Evolutionary conservation across 805 yeast genomes (phyloP).

Genomic region (Wickerhamomyces alni): DNA sequence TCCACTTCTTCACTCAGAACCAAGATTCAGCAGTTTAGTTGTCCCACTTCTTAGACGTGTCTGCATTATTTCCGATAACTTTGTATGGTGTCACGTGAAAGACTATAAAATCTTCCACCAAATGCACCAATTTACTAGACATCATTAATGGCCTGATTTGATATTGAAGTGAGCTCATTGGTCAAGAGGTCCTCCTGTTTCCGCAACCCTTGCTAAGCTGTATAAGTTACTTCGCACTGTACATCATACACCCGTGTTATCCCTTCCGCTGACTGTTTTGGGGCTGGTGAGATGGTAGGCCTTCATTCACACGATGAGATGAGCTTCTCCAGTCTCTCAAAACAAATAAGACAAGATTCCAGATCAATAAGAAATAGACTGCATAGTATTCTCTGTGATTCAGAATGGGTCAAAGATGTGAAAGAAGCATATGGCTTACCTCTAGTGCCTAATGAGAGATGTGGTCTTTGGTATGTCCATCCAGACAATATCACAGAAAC

Average conservation of each 20-base stretch:
- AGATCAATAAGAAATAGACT: conserved; percentile 53
- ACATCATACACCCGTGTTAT: too few relatives aligned
- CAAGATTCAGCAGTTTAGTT: too few relatives aligned
- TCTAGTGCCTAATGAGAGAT: conserved; percentile 69
- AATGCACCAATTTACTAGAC: too few relatives aligned
- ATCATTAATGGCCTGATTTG: not conserved
- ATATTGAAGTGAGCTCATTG: too few relatives aligned
- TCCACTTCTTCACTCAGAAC: too few relatives aligned
- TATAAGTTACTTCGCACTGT: too few relatives aligned
- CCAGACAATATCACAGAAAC: conserved; percentile 37
- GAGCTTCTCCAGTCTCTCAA: conserved; percentile 20
- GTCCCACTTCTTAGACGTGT: not conserved
- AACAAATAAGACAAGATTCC: conserved; percentile 43
- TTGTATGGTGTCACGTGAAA: conserved; percentile 1
- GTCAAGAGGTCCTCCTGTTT: too few relatives aligned
- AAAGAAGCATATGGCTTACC: conserved; percentile 32
- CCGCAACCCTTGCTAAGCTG: not conserved
- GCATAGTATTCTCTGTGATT: conserved; percentile 66
- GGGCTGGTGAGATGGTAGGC: too few relatives aligned
- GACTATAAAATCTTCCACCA: conserved; percentile 1
- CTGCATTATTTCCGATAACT: conserved; percentile 7
- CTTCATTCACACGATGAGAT: not conserved
- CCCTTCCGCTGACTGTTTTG: too few relatives aligned
- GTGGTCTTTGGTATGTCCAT: conserved; percentile 81
- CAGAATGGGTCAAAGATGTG: conserved; percentile 41